Conservation (phyloP, 2,329 filamentous ascomycete genomes). For the Emergomyces africanus region DNA sequence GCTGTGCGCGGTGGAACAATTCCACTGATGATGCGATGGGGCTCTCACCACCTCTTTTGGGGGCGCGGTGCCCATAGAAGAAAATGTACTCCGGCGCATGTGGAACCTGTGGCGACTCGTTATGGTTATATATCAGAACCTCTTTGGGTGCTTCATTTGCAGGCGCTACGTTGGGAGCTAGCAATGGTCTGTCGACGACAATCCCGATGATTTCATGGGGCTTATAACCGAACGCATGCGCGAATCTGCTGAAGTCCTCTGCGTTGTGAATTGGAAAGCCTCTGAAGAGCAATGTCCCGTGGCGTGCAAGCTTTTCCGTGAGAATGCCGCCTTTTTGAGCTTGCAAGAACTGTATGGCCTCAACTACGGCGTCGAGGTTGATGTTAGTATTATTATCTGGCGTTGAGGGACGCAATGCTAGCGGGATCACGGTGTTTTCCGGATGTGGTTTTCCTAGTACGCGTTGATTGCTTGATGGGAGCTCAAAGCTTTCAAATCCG, state of each 20-base stretch:
- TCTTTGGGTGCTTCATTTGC: slow-evolving; percentile 35
- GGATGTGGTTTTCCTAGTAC: slow-evolving; percentile 25
- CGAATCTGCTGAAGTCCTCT: slow-evolving; percentile 29
- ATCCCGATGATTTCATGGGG: slow-evolving; percentile 42
- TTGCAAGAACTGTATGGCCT: slow-evolving; percentile 28
- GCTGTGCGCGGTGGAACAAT: slow-evolving; percentile 32
- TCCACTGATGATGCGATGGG: slow-evolving; percentile 39
- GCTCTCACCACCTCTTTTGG: neutral
- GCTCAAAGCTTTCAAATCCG: slow-evolving; percentile 28
- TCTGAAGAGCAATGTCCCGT: slow-evolving; percentile 31
- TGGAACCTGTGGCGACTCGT: slow-evolving; percentile 28
- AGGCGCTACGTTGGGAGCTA: slow-evolving; percentile 34
- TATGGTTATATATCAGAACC: neutral
- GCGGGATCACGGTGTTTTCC: slow-evolving; percentile 25
- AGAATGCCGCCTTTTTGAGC: slow-evolving; percentile 20
- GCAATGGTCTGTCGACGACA: slow-evolving; percentile 33
- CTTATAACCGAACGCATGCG: slow-evolving; percentile 36
- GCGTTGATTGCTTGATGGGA: slow-evolving; percentile 25
- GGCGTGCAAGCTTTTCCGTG: slow-evolving; percentile 31
- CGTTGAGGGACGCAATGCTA: slow-evolving; percentile 24
- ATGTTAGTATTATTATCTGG: slow-evolving; percentile 10
- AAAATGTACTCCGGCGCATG: slow-evolving; percentile 41
- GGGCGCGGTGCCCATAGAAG: slow-evolving; percentile 26
- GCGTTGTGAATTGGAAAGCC: neutral
- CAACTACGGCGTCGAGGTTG: slow-evolving; percentile 23